Evolutionary conservation across 2,329 filamentous ascomycete species (phyloP), one percentile per base, ranked within the genome.

Genomic region (Alternaria brassicae): DNA sequence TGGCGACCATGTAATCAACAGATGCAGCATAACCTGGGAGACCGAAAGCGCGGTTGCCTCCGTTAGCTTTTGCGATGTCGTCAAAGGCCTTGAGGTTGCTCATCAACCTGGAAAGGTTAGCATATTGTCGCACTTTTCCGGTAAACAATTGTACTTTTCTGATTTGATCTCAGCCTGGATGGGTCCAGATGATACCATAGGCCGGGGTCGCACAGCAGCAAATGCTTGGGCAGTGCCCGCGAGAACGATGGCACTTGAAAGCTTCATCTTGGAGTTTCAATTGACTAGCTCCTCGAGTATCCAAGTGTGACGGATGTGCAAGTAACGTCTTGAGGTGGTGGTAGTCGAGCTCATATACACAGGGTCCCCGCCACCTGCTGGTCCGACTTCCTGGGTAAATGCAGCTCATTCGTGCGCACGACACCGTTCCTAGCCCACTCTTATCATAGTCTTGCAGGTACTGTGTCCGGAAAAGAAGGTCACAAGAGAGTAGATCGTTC

Each of bases 41-140:
- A 13, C 86, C 86, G 58, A 86, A 88, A 5, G 86, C 86, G 50
- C 86, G 81, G 72, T 87, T 88, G 15, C 85, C 86, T 37, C 84
- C 85, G 66, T 88, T 84, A 51, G 81, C 78, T 28, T 75, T 75
- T 12, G 81, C 86, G 53, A 88, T 88, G 41, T 80, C 75, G 69
- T 88, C 79, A 6, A 88, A 78, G 57, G 82, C 80, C 67, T 80
- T 78, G n/a, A 88, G 81, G 44, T 84, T 84, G 54, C 80, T 78
- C 72, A 83, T 80, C 19, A 88, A 77, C 21, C 85, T 86, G 37
- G 23, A 4, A 47, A 47, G 23, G 32, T 42, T 15, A 47, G 12
- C 27, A 6, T 39, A 39, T n/a, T 13, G 21, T 49, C 39, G 7
- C n/a, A 19, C 10, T 19, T 23, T 42, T 23, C 6, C 7, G 10